These are phyloP conservation scores for Colletotrichum echinochloae DNA, from an alignment of 2,329 filamentous ascomycete species.

Conservation along the genomic window DNA sequence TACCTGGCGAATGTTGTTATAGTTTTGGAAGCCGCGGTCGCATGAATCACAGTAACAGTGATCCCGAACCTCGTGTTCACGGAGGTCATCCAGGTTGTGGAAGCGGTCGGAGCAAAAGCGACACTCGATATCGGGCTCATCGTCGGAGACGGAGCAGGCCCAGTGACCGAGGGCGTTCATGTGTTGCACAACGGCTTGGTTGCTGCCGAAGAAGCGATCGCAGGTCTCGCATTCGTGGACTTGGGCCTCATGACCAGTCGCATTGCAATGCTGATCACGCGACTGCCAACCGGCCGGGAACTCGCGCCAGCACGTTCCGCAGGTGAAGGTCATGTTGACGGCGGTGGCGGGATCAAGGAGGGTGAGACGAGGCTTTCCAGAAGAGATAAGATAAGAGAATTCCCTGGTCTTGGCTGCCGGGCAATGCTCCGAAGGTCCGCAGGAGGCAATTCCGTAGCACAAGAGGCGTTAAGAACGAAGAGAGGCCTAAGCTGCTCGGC, in stretches of 20 bases:
- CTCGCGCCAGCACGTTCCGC: constrained; percentile 34
- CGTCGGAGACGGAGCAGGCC: neutral
- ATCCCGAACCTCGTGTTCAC: constrained; percentile 9
- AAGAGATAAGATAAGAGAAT: constrained; percentile 7
- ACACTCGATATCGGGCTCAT: constrained; percentile 46
- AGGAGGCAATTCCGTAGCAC: neutral
- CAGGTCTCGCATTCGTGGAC: constrained; percentile 45
- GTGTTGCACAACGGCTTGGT: constrained; percentile 46
- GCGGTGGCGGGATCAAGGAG: neutral
- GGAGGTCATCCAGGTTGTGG: constrained; percentile 40
- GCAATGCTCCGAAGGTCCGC: neutral
- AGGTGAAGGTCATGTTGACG: constrained; percentile 23
- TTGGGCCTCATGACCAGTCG: neutral
- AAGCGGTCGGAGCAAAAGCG: constrained; percentile 46
- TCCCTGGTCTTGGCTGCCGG: no score
- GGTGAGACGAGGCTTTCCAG: neutral
- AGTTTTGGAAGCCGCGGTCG: constrained; percentile 6
- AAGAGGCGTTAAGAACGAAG: neutral
- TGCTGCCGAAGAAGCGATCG: constrained; percentile 43
- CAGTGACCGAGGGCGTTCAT: constrained; percentile 45
- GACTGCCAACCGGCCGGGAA: constrained; percentile 39
- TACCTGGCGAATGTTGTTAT: constrained; percentile 17
- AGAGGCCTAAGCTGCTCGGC: no score
- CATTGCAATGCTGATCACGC: constrained; percentile 36
- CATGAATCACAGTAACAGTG: constrained; percentile 30